phyloP scores from a whole-genome alignment of 345 rosid species.

The Gossypium arboreum region DNA sequence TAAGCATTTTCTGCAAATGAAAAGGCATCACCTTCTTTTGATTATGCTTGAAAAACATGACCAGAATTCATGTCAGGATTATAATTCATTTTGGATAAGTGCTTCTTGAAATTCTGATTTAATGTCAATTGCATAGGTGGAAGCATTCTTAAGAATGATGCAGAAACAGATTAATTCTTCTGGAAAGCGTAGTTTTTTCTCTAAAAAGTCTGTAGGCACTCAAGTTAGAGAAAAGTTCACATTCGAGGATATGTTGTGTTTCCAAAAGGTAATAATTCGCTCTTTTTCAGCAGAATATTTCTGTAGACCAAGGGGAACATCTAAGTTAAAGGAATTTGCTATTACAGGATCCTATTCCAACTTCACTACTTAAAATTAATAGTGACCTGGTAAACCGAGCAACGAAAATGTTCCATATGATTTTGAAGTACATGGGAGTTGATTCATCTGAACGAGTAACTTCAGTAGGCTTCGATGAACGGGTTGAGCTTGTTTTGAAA shows the following conservation, averaged over 20 bases:
- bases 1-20: slow-evolving; percentile 1
- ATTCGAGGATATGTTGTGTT: slow-evolving; percentile 94
- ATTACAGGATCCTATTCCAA: slow-evolving; percentile 85
- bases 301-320: background rate
- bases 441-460: slow-evolving; percentile 78
- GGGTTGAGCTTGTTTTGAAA: slow-evolving; percentile 82
- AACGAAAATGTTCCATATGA: slow-evolving; percentile 74
- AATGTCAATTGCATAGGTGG: slow-evolving; percentile 48
- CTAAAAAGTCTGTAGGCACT: slow-evolving; percentile 65
- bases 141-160: slow-evolving; percentile 85
- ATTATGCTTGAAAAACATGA: background rate
- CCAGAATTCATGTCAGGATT: background rate
- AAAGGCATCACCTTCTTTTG: background rate
- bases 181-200: slow-evolving; percentile 87
- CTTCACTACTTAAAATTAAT: slow-evolving; percentile 82
- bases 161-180: slow-evolving; percentile 91
- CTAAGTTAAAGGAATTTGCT: slow-evolving; percentile 20
- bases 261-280: slow-evolving; percentile 64
- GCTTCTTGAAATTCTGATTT: slow-evolving; percentile 5
- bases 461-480: slow-evolving; percentile 74
- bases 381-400: slow-evolving; percentile 81
- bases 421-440: slow-evolving; percentile 87
- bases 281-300: background rate
- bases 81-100: background rate
- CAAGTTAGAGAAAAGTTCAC: slow-evolving; percentile 80